Evolutionary conservation across 257 asterid genomes (phyloP).

Genomic region (Capsicum rhomboideum): DNA sequence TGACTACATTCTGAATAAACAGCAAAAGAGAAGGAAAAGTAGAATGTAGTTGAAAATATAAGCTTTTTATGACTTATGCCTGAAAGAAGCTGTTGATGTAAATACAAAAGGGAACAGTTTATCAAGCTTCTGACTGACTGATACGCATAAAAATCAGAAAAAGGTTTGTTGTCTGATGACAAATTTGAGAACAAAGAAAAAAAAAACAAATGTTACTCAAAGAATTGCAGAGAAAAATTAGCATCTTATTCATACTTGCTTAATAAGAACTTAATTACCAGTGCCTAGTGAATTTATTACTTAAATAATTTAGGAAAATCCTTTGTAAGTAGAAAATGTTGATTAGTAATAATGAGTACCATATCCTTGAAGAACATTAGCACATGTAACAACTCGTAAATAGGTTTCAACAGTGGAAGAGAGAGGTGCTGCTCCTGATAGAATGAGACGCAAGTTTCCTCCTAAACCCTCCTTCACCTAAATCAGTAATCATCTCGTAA

Average conservation of each 20-base stretch:
- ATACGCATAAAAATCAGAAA: background rate
- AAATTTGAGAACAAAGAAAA: background rate
- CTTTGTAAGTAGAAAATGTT: background rate
- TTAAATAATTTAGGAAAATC: background rate
- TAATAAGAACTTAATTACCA: background rate
- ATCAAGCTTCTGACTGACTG: background rate
- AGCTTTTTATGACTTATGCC: background rate
- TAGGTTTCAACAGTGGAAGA: constrained; percentile 68
- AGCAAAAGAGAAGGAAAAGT: background rate
- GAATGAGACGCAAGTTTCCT: constrained; percentile 70
- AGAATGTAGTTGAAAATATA: background rate
- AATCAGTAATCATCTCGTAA: background rate
- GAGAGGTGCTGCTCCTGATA: constrained; percentile 88
- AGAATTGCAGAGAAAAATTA: background rate
- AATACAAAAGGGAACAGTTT: background rate
- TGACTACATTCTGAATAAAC: background rate
- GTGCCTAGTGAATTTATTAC: background rate
- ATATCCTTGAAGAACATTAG: constrained; percentile 80
- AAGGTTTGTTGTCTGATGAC: background rate
- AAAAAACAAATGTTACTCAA: background rate
- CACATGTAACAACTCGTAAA: constrained; percentile 75
- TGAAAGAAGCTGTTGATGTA: background rate
- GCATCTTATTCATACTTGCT: background rate
- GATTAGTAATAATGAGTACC: constrained; percentile 23
- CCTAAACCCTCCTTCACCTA: constrained; percentile 80